Evolutionary conservation across 805 yeast genomes (phyloP).

Genomic region (Lipomyces orientalis): DNA sequence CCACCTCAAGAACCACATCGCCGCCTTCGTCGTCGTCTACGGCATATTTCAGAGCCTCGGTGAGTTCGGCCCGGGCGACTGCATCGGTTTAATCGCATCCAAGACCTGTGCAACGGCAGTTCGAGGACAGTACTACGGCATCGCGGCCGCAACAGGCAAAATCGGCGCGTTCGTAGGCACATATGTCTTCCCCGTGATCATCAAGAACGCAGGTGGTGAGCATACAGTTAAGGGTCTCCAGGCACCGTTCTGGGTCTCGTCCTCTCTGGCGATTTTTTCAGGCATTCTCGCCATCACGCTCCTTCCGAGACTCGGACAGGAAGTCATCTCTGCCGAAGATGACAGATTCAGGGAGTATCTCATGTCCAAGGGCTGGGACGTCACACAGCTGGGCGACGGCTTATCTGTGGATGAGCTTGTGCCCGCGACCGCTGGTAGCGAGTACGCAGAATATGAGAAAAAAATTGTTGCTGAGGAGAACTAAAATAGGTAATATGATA

Average conservation of each 20-base stretch:
- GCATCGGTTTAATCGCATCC: slow-evolving; percentile 84
- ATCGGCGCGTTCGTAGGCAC: slow-evolving; percentile 93
- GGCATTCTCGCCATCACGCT: slow-evolving; percentile 71
- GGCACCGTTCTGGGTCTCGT: slow-evolving; percentile 82
- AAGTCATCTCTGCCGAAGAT: slow-evolving; percentile 81
- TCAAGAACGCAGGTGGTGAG: slow-evolving; percentile 57
- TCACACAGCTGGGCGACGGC: slow-evolving; percentile 26
- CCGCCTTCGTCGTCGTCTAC: slow-evolving; percentile 80
- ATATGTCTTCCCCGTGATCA: slow-evolving; percentile 83
- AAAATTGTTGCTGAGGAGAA: not conserved
- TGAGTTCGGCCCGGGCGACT: slow-evolving; percentile 94
- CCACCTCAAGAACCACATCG: slow-evolving; percentile 64
- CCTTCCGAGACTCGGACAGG: slow-evolving; percentile 83
- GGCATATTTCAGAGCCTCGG: slow-evolving; percentile 89
- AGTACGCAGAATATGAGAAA: slow-evolving; percentile 9
- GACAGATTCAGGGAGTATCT: slow-evolving; percentile 70
- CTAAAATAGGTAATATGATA: not conserved
- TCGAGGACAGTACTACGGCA: slow-evolving; percentile 88
- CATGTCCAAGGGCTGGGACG: slow-evolving; percentile 69
- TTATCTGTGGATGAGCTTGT: slow-evolving; percentile 19
- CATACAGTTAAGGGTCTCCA: slow-evolving; percentile 61
- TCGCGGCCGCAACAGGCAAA: slow-evolving; percentile 91
- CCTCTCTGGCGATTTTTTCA: slow-evolving; percentile 75
- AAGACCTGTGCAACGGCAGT: slow-evolving; percentile 85
- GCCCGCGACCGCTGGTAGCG: not conserved